These are phyloP conservation scores for Aspergillus sp. DNA, from an alignment of 2,329 filamentous ascomycete genomes.

Conservation along the genomic window DNA sequence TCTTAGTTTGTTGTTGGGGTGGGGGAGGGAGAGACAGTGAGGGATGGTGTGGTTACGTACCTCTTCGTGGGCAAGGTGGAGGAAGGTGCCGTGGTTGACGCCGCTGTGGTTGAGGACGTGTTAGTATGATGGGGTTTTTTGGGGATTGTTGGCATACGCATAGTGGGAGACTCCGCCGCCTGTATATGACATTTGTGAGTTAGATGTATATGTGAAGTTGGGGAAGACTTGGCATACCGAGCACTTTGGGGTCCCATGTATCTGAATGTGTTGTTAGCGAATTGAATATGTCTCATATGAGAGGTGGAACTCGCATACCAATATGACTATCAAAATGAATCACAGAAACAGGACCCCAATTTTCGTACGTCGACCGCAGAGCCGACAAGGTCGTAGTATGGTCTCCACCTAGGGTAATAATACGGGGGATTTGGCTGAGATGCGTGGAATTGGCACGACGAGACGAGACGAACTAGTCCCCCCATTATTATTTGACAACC, in stretches of 20 bases:
- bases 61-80: conserved; percentile 60
- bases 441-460: conserved; percentile 46
- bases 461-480: conserved; percentile 41
- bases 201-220: conserved; percentile 16
- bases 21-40: too few relatives aligned
- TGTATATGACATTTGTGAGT: neutral
- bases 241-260: conserved; percentile 57
- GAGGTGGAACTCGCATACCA: conserved; percentile 5
- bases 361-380: conserved; percentile 50
- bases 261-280: conserved; percentile 28
- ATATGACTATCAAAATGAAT: conserved; percentile 61
- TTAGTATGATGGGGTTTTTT: neutral
- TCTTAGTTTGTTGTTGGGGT: neutral
- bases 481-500: too few relatives aligned
- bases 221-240: conserved; percentile 51
- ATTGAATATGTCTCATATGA: neutral
- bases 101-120: conserved; percentile 30
- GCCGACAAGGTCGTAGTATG: conserved; percentile 59
- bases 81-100: conserved; percentile 60
- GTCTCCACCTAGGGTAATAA: conserved; percentile 57
- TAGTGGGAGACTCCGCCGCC: conserved; percentile 24
- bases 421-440: conserved; percentile 42
- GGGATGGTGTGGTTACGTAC: conserved; percentile 3
- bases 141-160: conserved; percentile 32
- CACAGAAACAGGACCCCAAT: conserved; percentile 56